Evolutionary conservation across 495 filamentous ascomycete genomes (phyloP).

Genomic region (Penicillium atrosanguineum): DNA sequence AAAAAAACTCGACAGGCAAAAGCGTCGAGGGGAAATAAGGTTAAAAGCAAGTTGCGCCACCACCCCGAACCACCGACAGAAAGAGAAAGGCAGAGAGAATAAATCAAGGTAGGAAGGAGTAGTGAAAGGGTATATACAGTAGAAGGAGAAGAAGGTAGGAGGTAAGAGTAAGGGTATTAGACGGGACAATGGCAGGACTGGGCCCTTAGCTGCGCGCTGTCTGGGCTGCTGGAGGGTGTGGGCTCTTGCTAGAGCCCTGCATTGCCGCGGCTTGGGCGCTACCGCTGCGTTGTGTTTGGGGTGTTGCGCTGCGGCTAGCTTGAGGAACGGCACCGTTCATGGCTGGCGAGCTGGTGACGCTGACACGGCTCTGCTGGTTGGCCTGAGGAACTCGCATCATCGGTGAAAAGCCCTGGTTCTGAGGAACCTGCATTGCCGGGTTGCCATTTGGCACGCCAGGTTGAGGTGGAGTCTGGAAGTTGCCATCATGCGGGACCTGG

Average conservation of each 20-base stretch:
- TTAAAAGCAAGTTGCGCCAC: slow-evolving; percentile 18
- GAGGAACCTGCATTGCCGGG: slow-evolving; percentile 44
- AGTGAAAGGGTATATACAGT: slow-evolving; percentile 40
- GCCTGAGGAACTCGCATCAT: slow-evolving; percentile 68
- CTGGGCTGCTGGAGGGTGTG: slow-evolving; percentile 45
- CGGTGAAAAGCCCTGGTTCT: slow-evolving; percentile 67
- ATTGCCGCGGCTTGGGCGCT: slow-evolving; percentile 39
- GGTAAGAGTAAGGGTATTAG: slow-evolving; percentile 6
- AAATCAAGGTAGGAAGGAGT: slow-evolving; percentile 21
- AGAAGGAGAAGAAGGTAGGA: slow-evolving; percentile 17
- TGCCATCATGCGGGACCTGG: slow-evolving; percentile 41
- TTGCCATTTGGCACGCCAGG: slow-evolving; percentile 31
- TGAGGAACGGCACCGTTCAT: slow-evolving; percentile 41
- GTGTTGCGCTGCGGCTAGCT: slow-evolving; percentile 47
- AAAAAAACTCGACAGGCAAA: slow-evolving; percentile 7
- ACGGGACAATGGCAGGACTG: background rate
- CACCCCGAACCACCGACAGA: slow-evolving; percentile 18
- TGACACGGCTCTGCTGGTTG: slow-evolving; percentile 42
- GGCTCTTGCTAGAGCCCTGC: slow-evolving; percentile 42
- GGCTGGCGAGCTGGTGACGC: slow-evolving; percentile 37
- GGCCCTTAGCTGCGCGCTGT: slow-evolving; percentile 32
- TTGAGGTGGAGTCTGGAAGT: slow-evolving; percentile 37
- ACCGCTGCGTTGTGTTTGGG: slow-evolving; percentile 48
- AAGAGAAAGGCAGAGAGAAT: slow-evolving; percentile 14
- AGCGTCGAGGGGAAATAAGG: slow-evolving; percentile 11